These are phyloP conservation scores for Aspergillus piperis DNA, from an alignment of 2,329 filamentous ascomycete species.

Conservation along the genomic window DNA sequence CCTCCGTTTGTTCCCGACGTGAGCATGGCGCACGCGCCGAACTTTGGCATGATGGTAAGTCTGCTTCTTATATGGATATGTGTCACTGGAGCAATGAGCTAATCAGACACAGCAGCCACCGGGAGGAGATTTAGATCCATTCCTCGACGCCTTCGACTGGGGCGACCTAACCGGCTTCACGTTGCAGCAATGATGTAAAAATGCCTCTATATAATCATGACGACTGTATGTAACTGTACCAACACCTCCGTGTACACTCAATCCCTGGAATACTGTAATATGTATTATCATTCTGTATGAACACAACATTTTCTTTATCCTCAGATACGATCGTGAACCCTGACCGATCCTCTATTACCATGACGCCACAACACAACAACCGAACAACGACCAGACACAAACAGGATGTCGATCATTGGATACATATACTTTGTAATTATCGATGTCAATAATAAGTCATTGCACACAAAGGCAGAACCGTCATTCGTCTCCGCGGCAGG, in stretches of 20 bases:
- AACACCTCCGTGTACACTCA: not conserved
- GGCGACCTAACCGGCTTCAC: slow-evolving; percentile 34
- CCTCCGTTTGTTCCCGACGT: slow-evolving; percentile 27
- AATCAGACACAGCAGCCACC: slow-evolving; percentile 22
- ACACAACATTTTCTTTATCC: too few species aligned
- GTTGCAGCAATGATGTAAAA: slow-evolving; percentile 19
- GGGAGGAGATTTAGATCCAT: slow-evolving; percentile 35
- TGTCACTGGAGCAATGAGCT: not conserved
- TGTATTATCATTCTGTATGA: not conserved
- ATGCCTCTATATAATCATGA: not conserved
- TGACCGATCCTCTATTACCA: not conserved
- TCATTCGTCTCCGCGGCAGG: not conserved
- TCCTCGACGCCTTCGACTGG: slow-evolving; percentile 39
- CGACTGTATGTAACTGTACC: not conserved
- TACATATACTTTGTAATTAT: too few species aligned
- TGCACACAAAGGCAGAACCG: not conserved
- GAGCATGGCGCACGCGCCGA: slow-evolving; percentile 24
- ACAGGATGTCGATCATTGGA: not conserved
- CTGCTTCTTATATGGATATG: not conserved
- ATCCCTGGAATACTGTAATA: not conserved
- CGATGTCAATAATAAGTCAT: slow-evolving; percentile 3
- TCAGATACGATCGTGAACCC: too few species aligned
- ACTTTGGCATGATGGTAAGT: slow-evolving; percentile 31
- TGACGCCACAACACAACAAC: not conserved
- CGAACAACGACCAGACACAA: not conserved